Evolutionary conservation across 2,329 filamentous ascomycete genomes (phyloP), one percentile per base, ranked within the genome.

Genomic region (Paramyrothecium roridum): DNA sequence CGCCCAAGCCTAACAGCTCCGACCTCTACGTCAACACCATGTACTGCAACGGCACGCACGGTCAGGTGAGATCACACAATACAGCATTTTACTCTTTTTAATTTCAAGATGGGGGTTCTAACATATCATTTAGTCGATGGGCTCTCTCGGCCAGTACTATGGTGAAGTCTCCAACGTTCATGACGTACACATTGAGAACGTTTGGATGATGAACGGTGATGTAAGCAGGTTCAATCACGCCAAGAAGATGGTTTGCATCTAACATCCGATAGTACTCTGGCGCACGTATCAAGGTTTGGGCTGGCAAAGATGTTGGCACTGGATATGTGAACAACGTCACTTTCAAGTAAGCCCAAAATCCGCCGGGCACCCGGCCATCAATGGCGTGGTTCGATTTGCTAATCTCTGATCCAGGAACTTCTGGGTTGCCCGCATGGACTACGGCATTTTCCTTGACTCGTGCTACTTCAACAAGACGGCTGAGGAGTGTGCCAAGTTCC

Each of bases 261-360:
- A 10, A 30, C 10, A 30, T 30, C 26, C 10, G 0, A 11, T 17
- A 23, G 58, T 60, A 63, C 65, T 80, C 81, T 43, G 82, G 82
- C 2, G 82, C 82, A 1, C 77, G 83, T 4, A 76, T 87, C 48
- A 87, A 87, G 71, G 76, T 78, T 2, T 86, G 84, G 83, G 84
- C 83, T 0, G 83, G 84, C 0, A 70, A 74, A 2, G 70, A 78
- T 48, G 79, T 80, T 1, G 84, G 84, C 2, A 84, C 84, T 56
- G 84, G 84, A 10, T 84, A 79, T 54, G 81, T 86, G 59, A 76
- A 81, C 60, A 87, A 86, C 63, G 74, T 86, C 50, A 86, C 84
- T 2, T 87, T 84, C 76, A 61, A 60, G 59, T 61, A 34, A 16
- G 48, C 23, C 8, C 37, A 40, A n/a, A 11, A 40, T 40, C 11